Conservation (phyloP, 2,329 filamentous ascomycete species). For the Pseudogymnoascus sp. region DNA sequence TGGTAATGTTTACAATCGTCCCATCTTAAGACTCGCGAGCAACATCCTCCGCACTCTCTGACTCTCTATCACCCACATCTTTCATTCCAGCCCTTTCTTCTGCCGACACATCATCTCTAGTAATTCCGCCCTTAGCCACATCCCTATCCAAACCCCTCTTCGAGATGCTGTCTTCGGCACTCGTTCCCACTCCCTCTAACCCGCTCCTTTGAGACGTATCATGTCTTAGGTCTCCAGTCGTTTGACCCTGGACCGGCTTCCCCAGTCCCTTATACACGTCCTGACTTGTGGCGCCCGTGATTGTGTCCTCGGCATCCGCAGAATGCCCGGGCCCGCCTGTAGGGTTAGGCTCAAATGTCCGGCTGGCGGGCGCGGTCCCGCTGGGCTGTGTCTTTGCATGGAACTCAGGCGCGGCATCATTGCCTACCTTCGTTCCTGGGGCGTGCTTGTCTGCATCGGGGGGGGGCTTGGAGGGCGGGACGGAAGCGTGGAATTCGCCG, state of each 20-base stretch:
- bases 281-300: background rate
- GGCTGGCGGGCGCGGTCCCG: constrained; percentile 49
- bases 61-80: background rate
- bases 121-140: background rate
- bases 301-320: background rate
- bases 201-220: background rate
- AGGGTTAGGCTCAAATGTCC: background rate
- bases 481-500: constrained; percentile 47
- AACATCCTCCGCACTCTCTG: background rate
- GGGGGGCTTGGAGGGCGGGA: constrained; percentile 43
- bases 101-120: background rate
- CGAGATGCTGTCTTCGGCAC: background rate
- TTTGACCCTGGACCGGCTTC: background rate
- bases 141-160: background rate
- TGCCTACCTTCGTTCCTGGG: constrained; percentile 51
- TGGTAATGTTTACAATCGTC: background rate
- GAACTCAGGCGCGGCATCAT: constrained; percentile 55
- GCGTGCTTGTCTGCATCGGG: constrained; percentile 48
- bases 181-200: background rate
- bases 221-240: background rate
- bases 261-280: background rate
- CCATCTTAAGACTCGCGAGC: background rate
- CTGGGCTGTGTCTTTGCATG: constrained; percentile 50
- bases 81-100: background rate
- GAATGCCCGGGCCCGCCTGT: background rate